Conservation (phyloP, 139 green algal species). For the Coelastrella sp. region DNA sequence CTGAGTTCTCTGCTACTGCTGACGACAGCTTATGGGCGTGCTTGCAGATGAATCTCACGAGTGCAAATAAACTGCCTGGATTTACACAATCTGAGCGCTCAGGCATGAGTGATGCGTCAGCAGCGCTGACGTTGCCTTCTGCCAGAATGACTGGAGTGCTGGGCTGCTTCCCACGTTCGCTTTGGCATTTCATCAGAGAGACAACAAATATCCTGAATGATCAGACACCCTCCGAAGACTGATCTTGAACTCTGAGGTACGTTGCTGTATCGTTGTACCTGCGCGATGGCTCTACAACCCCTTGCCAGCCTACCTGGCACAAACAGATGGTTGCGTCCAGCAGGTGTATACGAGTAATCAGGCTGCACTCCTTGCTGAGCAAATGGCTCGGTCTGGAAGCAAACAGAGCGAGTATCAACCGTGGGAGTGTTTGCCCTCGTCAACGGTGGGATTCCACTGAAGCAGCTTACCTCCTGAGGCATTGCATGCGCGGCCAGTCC, state of each 20-base stretch:
- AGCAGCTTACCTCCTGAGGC: constrained; percentile 4
- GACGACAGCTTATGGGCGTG: too few relatives aligned
- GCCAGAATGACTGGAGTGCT: too few relatives aligned
- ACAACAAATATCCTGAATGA: too few relatives aligned
- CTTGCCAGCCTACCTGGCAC: constrained; percentile 81
- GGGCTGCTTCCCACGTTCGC: too few relatives aligned
- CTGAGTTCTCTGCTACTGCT: too few relatives aligned
- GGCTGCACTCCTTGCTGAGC: background rate
- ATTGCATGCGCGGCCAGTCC: constrained; percentile 26
- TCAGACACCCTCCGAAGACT: background rate
- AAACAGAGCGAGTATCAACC: background rate
- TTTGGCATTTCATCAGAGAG: too few relatives aligned
- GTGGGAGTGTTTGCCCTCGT: constrained; percentile 4
- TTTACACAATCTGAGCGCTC: too few relatives aligned
- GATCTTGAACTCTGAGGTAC: too few relatives aligned
- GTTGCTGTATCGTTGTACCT: background rate
- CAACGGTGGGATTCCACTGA: background rate
- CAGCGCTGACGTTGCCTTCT: too few relatives aligned
- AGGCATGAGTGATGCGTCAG: too few relatives aligned
- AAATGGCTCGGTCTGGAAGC: background rate
- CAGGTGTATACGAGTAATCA: constrained; percentile 79
- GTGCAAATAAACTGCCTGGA: too few relatives aligned
- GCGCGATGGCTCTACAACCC: background rate
- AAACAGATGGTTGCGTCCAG: constrained; percentile 94
- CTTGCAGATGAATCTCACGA: too few relatives aligned